A percentile compares a stretch with the other conserved stretches of the same genome.
Conservation (phyloP, 1,139 yeast genomes). For the Hanseniaspora sp. region DNA sequence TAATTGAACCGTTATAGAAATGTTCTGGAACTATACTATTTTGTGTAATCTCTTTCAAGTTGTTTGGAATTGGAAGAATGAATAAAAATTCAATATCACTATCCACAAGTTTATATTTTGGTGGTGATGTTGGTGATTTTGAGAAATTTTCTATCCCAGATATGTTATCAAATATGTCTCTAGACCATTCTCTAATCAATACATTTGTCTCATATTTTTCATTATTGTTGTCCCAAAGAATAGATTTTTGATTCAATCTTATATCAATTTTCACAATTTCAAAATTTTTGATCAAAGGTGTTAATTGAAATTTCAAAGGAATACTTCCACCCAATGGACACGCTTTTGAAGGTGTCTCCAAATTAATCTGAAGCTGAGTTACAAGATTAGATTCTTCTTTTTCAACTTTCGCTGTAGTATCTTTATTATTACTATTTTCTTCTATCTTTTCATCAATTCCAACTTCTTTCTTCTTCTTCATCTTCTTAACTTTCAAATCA, state of each 20-base stretch:
- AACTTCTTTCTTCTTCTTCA: not conserved
- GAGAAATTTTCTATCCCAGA: slow-evolving; percentile 32
- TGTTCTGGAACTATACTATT: slow-evolving; percentile 32
- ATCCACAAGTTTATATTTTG: slow-evolving; percentile 38
- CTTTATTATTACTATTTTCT: not conserved
- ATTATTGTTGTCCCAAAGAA: slow-evolving; percentile 12
- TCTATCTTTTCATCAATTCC: not conserved
- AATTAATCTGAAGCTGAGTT: slow-evolving; percentile 7
- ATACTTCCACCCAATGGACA: slow-evolving; percentile 13
- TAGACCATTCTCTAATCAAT: slow-evolving; percentile 1
- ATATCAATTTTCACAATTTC: slow-evolving; percentile 3
- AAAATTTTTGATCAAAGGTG: slow-evolving; percentile 12
- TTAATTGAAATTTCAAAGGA: slow-evolving; percentile 13
- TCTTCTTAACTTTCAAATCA: slow-evolving; percentile 7
- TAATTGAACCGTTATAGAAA: slow-evolving; percentile 7
- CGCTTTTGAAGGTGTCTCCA: slow-evolving; percentile 13
- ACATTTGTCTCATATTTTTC: slow-evolving; percentile 5
- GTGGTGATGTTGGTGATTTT: not conserved
- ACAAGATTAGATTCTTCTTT: not conserved
- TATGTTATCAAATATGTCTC: not conserved
- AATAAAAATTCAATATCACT: slow-evolving; percentile 21
- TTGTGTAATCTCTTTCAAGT: slow-evolving; percentile 45
- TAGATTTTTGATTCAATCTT: slow-evolving; percentile 1
- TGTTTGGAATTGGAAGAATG: slow-evolving; percentile 36
- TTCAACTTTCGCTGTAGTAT: not conserved